Conservation (phyloP, 2,329 filamentous ascomycete species). For the Claviceps spartinae region DNA sequence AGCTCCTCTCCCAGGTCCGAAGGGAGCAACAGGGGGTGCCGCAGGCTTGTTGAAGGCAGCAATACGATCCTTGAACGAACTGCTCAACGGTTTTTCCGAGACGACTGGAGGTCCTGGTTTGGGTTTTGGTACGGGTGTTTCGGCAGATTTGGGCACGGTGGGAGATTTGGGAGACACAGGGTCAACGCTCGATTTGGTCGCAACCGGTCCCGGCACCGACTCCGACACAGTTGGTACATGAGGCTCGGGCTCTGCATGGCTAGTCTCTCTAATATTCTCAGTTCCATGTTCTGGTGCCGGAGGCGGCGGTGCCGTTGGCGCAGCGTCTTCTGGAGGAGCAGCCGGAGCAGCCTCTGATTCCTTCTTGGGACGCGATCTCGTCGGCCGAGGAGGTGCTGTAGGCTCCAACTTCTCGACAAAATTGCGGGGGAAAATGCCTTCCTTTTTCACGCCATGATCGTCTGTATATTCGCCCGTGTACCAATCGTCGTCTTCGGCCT, state of each 20-base stretch:
- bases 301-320: slow-evolving; percentile 20
- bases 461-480: slow-evolving; percentile 80
- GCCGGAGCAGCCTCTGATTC: slow-evolving; percentile 22
- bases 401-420: slow-evolving; percentile 97
- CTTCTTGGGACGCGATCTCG: slow-evolving; percentile 58
- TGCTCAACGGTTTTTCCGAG: slow-evolving; percentile 57
- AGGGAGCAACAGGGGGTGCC: slow-evolving; percentile 75
- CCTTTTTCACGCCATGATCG: slow-evolving; percentile 55
- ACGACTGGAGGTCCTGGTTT: slow-evolving; percentile 49
- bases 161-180: slow-evolving; percentile 9
- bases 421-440: slow-evolving; percentile 89
- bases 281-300: slow-evolving; percentile 17
- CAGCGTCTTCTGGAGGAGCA: slow-evolving; percentile 20
- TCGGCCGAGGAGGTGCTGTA: slow-evolving; percentile 72
- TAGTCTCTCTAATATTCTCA: slow-evolving; percentile 21
- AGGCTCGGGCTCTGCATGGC: slow-evolving; percentile 21
- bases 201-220: slow-evolving; percentile 11
- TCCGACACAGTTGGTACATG: slow-evolving; percentile 18
- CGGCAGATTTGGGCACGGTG: slow-evolving; percentile 23
- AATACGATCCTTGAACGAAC: slow-evolving; percentile 87
- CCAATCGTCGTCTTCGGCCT: slow-evolving; percentile 89
- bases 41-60: slow-evolving; percentile 90
- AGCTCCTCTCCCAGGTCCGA: slow-evolving; percentile 57
- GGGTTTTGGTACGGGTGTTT: slow-evolving; percentile 19
- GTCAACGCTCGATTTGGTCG: slow-evolving; percentile 18